Evolutionary conservation across 371 early-diverging fungal genomes (phyloP).

Genomic region (Circinella minor): DNA sequence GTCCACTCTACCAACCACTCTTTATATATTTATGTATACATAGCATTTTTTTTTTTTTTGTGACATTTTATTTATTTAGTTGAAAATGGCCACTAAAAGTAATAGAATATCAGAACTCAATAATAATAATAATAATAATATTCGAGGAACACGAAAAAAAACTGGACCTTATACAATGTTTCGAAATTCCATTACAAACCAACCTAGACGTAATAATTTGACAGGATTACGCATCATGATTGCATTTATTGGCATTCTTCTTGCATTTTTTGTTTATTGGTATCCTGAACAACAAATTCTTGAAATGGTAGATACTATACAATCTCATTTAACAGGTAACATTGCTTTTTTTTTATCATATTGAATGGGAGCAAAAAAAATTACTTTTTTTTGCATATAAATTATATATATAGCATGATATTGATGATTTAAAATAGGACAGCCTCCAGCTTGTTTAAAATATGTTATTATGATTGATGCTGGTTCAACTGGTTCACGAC

Average conservation of each 20-base stretch:
- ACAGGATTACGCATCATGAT: constrained; percentile 14
- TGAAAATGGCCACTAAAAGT: too few species aligned
- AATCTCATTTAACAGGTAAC: background rate
- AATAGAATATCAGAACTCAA: too few species aligned
- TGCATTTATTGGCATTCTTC: constrained; percentile 15
- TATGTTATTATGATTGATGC: constrained; percentile 92
- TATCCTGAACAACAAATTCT: constrained; percentile 9
- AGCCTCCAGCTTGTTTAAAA: constrained; percentile 31
- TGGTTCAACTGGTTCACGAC: constrained; percentile 95
- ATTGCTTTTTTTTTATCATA: too few species aligned
- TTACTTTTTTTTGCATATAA: too few species aligned
- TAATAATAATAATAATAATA: too few species aligned
- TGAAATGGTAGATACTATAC: background rate
- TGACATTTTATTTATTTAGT: too few species aligned
- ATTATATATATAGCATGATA: too few species aligned
- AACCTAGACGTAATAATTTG: background rate
- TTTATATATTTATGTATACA: too few species aligned
- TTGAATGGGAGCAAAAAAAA: background rate
- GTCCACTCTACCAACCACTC: too few species aligned
- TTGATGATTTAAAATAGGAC: background rate
- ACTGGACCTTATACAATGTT: background rate
- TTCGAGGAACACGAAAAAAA: background rate
- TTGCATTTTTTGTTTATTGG: constrained; percentile 15
- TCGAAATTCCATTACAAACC: background rate
- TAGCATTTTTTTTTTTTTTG: too few species aligned